A percentile compares a stretch with the other conserved stretches of the same genome.
These are phyloP conservation scores for Colletotrichum tabaci DNA, from an alignment of 2,329 filamentous ascomycete genomes.

Conservation along the genomic window DNA sequence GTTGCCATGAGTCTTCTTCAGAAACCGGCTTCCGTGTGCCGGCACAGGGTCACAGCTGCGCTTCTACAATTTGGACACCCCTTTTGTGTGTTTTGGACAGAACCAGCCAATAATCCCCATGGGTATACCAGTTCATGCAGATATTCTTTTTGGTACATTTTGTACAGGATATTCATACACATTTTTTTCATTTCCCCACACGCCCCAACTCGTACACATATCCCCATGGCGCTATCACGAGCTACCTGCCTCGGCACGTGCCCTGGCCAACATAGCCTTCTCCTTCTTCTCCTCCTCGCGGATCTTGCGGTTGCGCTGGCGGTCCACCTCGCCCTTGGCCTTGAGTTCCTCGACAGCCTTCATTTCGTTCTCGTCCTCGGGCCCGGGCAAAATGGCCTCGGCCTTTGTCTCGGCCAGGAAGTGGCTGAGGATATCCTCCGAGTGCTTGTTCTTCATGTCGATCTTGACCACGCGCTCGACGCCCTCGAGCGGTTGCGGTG, in stretches of 20 bases:
- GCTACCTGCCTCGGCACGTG: constrained; percentile 48
- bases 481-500: constrained; percentile 60
- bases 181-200: constrained; percentile 2
- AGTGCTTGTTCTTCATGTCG: constrained; percentile 75
- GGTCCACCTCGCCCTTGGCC: constrained; percentile 67
- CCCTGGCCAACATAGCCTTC: constrained; percentile 64
- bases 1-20: neutral
- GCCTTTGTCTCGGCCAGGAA: constrained; percentile 76
- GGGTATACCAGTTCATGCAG: constrained; percentile 2
- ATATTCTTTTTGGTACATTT: constrained; percentile 42
- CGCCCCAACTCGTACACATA: neutral
- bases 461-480: constrained; percentile 68
- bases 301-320: constrained; percentile 66
- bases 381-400: constrained; percentile 67
- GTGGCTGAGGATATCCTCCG: constrained; percentile 73
- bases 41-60: neutral
- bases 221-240: constrained; percentile 45
- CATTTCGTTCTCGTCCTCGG: constrained; percentile 73
- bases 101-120: neutral
- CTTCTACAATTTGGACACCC: neutral
- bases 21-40: too few species aligned
- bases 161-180: constrained; percentile 41
- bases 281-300: constrained; percentile 73
- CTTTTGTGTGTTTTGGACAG: neutral
- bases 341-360: constrained; percentile 69